Evolutionary conservation across 345 rosid genomes (phyloP).

Genomic region (Microcos paniculata): DNA sequence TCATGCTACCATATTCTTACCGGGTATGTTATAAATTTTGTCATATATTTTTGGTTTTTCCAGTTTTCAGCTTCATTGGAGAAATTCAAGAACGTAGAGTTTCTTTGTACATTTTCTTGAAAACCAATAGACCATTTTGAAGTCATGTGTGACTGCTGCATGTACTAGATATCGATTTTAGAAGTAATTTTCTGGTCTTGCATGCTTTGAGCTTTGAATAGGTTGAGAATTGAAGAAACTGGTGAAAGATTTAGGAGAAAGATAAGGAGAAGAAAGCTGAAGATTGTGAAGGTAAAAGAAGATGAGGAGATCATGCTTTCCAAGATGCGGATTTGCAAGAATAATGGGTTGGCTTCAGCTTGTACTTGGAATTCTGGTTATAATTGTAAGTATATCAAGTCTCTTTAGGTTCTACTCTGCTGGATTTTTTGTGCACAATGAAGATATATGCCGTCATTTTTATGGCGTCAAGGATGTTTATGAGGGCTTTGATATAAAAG

Average conservation of each 20-base stretch:
- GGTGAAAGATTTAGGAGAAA: slow-evolving; percentile 1
- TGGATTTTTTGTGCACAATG: slow-evolving; percentile 62
- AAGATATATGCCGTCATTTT: slow-evolving; percentile 61
- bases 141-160: slow-evolving; percentile 10
- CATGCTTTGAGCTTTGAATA: slow-evolving; percentile 1
- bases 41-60: background rate
- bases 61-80: background rate
- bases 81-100: background rate
- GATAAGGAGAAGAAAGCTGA: background rate
- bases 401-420: slow-evolving; percentile 67
- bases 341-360: slow-evolving; percentile 64
- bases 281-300: slow-evolving; percentile 12
- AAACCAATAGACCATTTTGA: background rate
- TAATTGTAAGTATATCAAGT: slow-evolving; percentile 59
- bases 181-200: background rate
- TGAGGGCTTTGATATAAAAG: slow-evolving; percentile 48
- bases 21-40: slow-evolving; percentile 31
- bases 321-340: slow-evolving; percentile 51
- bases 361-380: slow-evolving; percentile 60
- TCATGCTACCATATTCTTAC: slow-evolving; percentile 8
- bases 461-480: slow-evolving; percentile 43
- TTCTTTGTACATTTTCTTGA: background rate
- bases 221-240: slow-evolving; percentile 18
- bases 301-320: slow-evolving; percentile 53
- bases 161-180: slow-evolving; percentile 2